A percentile compares a stretch with the other conserved stretches of the same genome.
Conservation (phyloP, 116 monocot genomes). For the Cymodocea nodosa region DNA sequence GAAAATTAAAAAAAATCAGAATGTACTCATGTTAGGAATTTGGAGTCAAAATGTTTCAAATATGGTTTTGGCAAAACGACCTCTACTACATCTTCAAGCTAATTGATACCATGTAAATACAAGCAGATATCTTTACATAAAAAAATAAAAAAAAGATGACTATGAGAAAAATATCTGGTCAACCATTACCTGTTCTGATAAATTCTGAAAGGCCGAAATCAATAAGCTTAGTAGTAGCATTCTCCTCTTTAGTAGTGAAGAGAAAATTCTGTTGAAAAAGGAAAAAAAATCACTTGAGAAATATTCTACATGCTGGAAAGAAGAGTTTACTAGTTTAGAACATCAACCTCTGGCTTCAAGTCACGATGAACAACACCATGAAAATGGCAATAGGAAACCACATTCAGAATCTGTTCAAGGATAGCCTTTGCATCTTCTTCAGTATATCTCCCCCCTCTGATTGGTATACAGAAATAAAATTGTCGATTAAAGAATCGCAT, state of each 20-base stretch:
- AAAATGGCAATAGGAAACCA: constrained; percentile 91
- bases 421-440: constrained; percentile 91
- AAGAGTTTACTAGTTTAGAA: background rate
- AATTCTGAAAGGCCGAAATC: constrained; percentile 99
- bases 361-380: constrained; percentile 99
- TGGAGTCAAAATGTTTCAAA: too few relatives aligned
- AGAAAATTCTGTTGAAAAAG: constrained; percentile 69
- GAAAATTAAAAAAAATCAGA: too few relatives aligned
- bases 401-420: constrained; percentile 66
- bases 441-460: constrained; percentile 85
- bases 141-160: too few relatives aligned
- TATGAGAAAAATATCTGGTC: background rate
- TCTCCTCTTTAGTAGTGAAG: constrained; percentile 79
- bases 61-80: too few relatives aligned
- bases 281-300: background rate
- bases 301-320: constrained; percentile 4
- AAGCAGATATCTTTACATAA: too few relatives aligned
- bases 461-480: background rate
- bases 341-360: constrained; percentile 84
- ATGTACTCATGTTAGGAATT: too few relatives aligned
- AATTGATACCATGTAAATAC: too few relatives aligned
- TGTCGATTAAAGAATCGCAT: background rate
- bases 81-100: too few relatives aligned
- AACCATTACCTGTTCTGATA: constrained; percentile 67
- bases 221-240: constrained; percentile 84